Evolutionary conservation across 192 early-diverging fungal genomes (phyloP).

Genomic region (Dimargaris verticillata): DNA sequence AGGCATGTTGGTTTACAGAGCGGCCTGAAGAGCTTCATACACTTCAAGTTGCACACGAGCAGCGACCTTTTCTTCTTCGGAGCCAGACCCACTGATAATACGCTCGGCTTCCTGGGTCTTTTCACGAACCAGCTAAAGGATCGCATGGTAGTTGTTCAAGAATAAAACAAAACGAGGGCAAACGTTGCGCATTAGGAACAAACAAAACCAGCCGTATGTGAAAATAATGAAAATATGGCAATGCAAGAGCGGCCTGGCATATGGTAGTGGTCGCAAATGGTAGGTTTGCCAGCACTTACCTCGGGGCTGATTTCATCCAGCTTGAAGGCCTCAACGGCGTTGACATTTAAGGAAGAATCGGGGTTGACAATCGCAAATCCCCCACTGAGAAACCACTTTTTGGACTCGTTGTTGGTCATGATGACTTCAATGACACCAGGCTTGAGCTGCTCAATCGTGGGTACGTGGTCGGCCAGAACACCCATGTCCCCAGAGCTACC

Average conservation of each 20-base stretch:
- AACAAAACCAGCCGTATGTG: no score
- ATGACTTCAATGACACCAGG: conserved; percentile 77
- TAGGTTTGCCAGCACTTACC: no score
- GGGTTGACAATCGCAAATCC: conserved; percentile 95
- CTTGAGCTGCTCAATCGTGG: conserved; percentile 89
- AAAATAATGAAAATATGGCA: no score
- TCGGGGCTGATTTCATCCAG: conserved; percentile 76
- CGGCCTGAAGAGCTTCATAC: conserved; percentile 69
- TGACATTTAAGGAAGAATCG: conserved; percentile 91
- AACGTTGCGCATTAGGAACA: no score
- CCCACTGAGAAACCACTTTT: conserved; percentile 92
- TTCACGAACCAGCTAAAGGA: conserved; percentile 49
- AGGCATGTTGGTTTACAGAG: no score
- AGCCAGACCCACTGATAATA: conserved; percentile 33
- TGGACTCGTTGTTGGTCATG: conserved; percentile 39
- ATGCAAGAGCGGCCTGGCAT: no score
- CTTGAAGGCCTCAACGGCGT: conserved; percentile 83
- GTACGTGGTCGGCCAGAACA: conserved; percentile 94
- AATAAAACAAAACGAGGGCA: no score
- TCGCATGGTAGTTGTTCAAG: no score
- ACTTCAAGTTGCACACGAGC: conserved; percentile 81
- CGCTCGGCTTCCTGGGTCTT: conserved; percentile 72
- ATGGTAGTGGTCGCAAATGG: no score
- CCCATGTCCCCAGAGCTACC: conserved; percentile 91
- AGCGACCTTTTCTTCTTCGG: conserved; percentile 61